Conservation (phyloP, 1,284 basidiomycete species). For the Naganishia liquefaciens region DNA sequence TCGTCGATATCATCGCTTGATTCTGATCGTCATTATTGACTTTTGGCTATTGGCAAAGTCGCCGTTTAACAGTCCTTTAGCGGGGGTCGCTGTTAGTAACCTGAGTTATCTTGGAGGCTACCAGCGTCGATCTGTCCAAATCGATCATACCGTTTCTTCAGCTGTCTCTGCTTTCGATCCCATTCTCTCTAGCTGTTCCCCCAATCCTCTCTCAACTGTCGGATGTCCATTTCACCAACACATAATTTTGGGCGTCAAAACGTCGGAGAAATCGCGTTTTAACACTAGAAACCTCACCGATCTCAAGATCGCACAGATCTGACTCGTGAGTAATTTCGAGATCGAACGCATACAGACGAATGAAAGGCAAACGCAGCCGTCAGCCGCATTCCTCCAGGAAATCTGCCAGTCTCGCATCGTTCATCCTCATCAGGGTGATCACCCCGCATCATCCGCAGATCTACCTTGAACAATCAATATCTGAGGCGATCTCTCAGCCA, state of each 20-base stretch:
- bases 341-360: not conserved
- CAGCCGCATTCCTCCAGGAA: not conserved
- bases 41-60: too few relatives aligned
- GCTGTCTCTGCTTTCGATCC: not conserved
- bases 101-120: not conserved
- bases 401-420: not conserved
- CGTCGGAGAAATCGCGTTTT: too few relatives aligned
- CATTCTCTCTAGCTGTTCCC: not conserved
- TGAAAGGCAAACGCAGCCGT: slow-evolving; percentile 3
- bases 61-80: too few relatives aligned
- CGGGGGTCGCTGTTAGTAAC: too few relatives aligned
- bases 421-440: not conserved
- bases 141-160: not conserved
- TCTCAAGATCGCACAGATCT: slow-evolving; percentile 3
- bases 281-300: not conserved
- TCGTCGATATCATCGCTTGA: slow-evolving; percentile 14
- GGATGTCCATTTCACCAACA: not conserved
- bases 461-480: not conserved
- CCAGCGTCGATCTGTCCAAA: not conserved
- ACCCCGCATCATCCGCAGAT: not conserved
- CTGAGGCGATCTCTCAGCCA: not conserved
- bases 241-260: not conserved
- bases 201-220: not conserved
- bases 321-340: not conserved
- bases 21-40: not conserved